A percentile compares a stretch with the other conserved stretches of the same genome.
phyloP scores from a whole-genome alignment of 805 yeast genomes.

The Candida maesae region DNA sequence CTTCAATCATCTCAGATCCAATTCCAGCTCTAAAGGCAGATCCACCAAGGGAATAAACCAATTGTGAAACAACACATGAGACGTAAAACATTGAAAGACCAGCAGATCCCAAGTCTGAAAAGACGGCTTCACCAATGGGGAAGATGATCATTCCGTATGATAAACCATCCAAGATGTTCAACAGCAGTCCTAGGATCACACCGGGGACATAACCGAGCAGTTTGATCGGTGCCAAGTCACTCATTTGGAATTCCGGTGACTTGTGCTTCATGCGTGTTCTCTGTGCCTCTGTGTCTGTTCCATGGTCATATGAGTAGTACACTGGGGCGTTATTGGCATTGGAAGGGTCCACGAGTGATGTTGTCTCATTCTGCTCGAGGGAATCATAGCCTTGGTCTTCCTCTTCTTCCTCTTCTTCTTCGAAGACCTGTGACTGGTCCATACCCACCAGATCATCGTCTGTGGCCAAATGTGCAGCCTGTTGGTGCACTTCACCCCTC shows the following conservation, averaged over 20 bases:
- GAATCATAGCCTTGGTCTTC: slow-evolving; percentile 1
- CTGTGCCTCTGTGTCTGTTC: slow-evolving; percentile 10
- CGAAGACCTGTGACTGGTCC: not conserved
- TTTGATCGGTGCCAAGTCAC: slow-evolving; percentile 14
- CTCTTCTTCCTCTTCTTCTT: slow-evolving; percentile 5
- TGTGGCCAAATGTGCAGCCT: slow-evolving; percentile 52
- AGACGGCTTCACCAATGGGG: slow-evolving; percentile 79
- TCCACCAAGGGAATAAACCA: slow-evolving; percentile 86
- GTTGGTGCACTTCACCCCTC: slow-evolving; percentile 37
- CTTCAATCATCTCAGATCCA: slow-evolving; percentile 98
- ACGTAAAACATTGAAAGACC: slow-evolving; percentile 94
- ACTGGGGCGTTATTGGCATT: slow-evolving; percentile 6
- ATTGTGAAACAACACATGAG: slow-evolving; percentile 84
- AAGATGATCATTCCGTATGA: slow-evolving; percentile 98
- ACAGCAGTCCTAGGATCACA: slow-evolving; percentile 75
- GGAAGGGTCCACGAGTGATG: slow-evolving; percentile 12
- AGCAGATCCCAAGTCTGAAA: slow-evolving; percentile 75
- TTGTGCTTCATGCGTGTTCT: not conserved
- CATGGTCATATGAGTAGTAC: slow-evolving; percentile 11
- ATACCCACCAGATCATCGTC: slow-evolving; percentile 45
- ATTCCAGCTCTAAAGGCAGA: slow-evolving; percentile 87
- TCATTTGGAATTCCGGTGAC: slow-evolving; percentile 13
- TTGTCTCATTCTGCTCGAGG: slow-evolving; percentile 3
- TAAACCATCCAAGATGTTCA: slow-evolving; percentile 88
- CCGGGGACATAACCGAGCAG: slow-evolving; percentile 51